Conservation (phyloP, 2,329 filamentous ascomycete genomes). For the Remersonia thermophila region DNA sequence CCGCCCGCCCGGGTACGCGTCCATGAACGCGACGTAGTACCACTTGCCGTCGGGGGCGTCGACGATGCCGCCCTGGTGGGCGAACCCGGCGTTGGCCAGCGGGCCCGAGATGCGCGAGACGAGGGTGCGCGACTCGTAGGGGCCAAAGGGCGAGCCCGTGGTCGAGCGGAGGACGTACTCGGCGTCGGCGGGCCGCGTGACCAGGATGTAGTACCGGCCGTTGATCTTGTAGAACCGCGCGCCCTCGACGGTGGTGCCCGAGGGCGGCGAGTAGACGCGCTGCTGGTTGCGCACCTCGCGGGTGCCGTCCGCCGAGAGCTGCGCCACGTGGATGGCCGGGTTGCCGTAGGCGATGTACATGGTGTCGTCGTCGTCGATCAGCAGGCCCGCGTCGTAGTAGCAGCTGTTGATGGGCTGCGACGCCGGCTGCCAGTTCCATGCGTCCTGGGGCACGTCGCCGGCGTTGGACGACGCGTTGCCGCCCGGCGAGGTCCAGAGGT, state of each 20-base stretch:
- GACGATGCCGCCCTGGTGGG: conserved; percentile 46
- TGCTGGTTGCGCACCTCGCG: conserved; percentile 28
- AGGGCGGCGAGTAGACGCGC: conserved; percentile 28
- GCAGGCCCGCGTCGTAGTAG: conserved; percentile 45
- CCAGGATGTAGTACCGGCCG: conserved; percentile 42
- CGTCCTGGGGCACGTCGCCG: conserved; percentile 20
- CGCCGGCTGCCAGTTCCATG: conserved; percentile 15
- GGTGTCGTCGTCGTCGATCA: conserved; percentile 46
- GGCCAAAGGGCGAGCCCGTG: conserved; percentile 31
- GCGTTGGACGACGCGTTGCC: conserved; percentile 31
- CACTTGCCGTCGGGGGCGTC: conserved; percentile 38
- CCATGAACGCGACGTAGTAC: conserved; percentile 48
- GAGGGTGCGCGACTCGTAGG: conserved; percentile 33
- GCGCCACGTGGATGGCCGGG: conserved; percentile 35
- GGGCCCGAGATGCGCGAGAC: conserved; percentile 31
- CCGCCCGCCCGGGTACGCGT: conserved; percentile 44
- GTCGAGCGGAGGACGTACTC: conserved; percentile 39
- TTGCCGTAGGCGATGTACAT: conserved; percentile 47
- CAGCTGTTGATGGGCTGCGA: conserved; percentile 24
- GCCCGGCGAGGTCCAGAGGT: conserved; percentile 37
- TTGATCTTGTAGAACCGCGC: conserved; percentile 45
- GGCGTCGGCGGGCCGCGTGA: conserved; percentile 30
- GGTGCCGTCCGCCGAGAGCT: conserved; percentile 37
- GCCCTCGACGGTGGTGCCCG: conserved; percentile 34
- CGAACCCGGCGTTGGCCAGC: conserved; percentile 30